phyloP scores from a whole-genome alignment of 2,329 filamentous ascomycete genomes.

The Trichoderma harzianum region DNA sequence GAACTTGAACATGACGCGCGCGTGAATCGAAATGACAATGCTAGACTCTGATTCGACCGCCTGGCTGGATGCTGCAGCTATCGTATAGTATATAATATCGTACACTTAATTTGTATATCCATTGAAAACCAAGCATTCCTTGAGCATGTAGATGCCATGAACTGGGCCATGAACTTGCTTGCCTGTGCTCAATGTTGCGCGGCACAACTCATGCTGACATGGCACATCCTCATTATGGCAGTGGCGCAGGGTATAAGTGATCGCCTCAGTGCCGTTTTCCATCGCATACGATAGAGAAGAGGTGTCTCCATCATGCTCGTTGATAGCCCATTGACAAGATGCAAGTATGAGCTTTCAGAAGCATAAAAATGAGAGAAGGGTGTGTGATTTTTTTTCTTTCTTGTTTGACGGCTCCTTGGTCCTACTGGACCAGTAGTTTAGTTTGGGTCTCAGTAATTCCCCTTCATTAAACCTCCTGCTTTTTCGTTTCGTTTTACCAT shows the following conservation, averaged over 20 bases:
- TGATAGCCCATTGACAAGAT: constrained; percentile 16
- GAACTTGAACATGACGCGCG: not conserved
- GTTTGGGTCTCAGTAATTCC: not conserved
- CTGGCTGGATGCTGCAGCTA: not conserved
- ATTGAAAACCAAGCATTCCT: not conserved
- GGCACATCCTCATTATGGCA: not conserved
- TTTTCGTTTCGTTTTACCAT: not conserved
- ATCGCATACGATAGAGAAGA: not conserved
- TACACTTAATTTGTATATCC: not conserved
- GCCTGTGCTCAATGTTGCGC: not conserved
- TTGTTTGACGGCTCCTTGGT: not conserved
- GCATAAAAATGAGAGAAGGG: not conserved
- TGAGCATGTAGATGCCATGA: not conserved
- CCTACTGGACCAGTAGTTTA: not conserved
- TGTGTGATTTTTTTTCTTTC: not conserved
- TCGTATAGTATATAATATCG: not conserved
- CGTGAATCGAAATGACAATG: not conserved
- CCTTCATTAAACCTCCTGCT: not conserved
- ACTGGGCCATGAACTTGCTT: not conserved
- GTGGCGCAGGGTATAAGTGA: not conserved
- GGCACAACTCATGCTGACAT: not conserved
- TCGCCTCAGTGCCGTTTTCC: not conserved
- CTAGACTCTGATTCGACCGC: not conserved
- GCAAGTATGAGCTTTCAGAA: not conserved
- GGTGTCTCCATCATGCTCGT: constrained; percentile 17